Evolutionary conservation across 2,329 filamentous ascomycete species (phyloP).

Genomic region (Claviceps monticola): DNA sequence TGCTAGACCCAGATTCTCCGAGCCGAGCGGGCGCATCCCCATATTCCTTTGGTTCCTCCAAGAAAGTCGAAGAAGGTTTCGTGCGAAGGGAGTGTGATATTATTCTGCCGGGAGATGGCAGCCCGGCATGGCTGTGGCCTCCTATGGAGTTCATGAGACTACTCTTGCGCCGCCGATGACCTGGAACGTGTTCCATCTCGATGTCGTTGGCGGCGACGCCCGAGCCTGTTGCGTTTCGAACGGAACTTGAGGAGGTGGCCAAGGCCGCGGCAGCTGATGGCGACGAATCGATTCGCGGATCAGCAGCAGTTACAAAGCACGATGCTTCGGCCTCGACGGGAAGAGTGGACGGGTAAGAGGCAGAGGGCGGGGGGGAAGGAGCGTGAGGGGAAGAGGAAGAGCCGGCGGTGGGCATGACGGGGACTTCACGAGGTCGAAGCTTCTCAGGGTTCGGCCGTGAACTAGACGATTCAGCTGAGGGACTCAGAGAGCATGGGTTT

Average conservation of each 20-base stretch:
- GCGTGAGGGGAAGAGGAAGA: neutral
- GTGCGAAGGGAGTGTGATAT: constrained; percentile 4
- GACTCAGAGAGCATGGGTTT: constrained; percentile 1
- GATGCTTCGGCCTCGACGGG: neutral
- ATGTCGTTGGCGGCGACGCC: constrained; percentile 25
- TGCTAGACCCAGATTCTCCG: constrained; percentile 6
- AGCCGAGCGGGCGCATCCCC: constrained; percentile 7
- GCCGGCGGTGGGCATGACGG: constrained; percentile 7
- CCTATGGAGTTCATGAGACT: constrained; percentile 32
- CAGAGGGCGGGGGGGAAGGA: neutral
- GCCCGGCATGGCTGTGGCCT: constrained; percentile 10
- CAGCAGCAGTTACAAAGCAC: neutral
- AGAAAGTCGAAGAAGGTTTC: constrained; percentile 10
- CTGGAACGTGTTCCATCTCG: constrained; percentile 42
- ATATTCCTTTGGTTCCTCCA: constrained; percentile 31
- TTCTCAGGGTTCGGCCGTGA: constrained; percentile 1
- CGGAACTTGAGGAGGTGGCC: constrained; percentile 7
- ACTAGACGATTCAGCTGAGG: constrained; percentile 1
- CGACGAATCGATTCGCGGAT: constrained; percentile 1
- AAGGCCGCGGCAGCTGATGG: constrained; percentile 3
- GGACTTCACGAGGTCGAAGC: constrained; percentile 2
- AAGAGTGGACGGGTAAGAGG: neutral
- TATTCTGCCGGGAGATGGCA: constrained; percentile 9
- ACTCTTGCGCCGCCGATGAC: constrained; percentile 42
- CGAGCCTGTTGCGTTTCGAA: constrained; percentile 5